These are phyloP conservation scores for Litsea cubeba DNA, from an alignment of 164 flowering plant species.

Conservation along the genomic window DNA sequence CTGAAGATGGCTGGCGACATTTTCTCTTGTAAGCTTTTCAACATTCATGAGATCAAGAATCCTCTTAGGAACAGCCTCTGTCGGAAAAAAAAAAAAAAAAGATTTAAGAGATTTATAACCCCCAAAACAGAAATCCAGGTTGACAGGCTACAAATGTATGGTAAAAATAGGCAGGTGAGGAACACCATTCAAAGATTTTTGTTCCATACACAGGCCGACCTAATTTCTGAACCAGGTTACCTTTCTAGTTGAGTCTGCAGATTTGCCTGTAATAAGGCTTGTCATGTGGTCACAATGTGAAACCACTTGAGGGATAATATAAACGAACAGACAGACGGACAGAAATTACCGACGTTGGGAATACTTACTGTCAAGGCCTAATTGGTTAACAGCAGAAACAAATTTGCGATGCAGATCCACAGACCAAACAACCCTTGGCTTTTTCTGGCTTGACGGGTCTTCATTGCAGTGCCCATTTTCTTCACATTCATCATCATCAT, in stretches of 20 bases:
- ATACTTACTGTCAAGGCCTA: slow-evolving; percentile 79
- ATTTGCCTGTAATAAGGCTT: not conserved
- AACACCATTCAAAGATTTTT: not conserved
- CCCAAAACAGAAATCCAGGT: not conserved
- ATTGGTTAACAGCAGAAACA: slow-evolving; percentile 77
- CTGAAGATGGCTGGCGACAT: slow-evolving; percentile 98
- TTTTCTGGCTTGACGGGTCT: slow-evolving; percentile 66
- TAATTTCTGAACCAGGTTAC: not conserved
- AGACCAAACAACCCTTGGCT: slow-evolving; percentile 90
- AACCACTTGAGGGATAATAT: not conserved
- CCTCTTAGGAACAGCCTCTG: slow-evolving; percentile 96
- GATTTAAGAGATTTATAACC: not conserved
- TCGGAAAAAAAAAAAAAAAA: slow-evolving; percentile 2
- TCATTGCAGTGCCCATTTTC: slow-evolving; percentile 50
- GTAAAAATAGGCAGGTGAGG: not conserved
- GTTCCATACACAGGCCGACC: not conserved
- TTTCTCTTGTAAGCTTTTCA: slow-evolving; percentile 85
- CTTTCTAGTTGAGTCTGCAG: not conserved
- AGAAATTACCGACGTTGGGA: not conserved
- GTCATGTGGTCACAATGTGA: no score
- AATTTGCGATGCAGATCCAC: slow-evolving; percentile 80
- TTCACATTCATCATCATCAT: slow-evolving; percentile 59
- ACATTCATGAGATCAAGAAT: slow-evolving; percentile 91
- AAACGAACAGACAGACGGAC: not conserved
- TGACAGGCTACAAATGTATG: not conserved